Percentiles rank a stretch among this genome's conserved stretches.
Evolutionary conservation across 495 filamentous ascomycete species (phyloP).

Genomic region (Chaetomidium leptoderma): DNA sequence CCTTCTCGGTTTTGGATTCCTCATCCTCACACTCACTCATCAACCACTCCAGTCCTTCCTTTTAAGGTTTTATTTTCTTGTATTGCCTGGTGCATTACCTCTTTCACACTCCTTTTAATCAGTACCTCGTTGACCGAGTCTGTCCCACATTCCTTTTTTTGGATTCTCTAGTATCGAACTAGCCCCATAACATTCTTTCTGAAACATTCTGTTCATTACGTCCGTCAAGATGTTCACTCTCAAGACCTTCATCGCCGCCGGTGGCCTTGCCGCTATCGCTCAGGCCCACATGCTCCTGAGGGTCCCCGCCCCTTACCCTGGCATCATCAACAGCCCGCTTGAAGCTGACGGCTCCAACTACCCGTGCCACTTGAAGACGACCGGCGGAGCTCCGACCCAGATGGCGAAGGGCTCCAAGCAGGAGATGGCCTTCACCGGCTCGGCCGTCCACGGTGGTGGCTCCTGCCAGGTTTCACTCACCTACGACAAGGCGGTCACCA

Average conservation of each 20-base stretch:
- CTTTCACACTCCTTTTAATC: constrained; percentile 17
- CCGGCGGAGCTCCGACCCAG: constrained; percentile 40
- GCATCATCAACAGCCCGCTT: constrained; percentile 51
- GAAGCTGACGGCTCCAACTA: constrained; percentile 57
- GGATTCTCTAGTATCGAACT: constrained; percentile 13
- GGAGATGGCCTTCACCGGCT: constrained; percentile 51
- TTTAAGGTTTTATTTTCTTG: constrained; percentile 5
- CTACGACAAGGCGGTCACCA: constrained; percentile 59
- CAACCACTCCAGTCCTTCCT: constrained; percentile 20
- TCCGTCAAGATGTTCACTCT: constrained; percentile 39
- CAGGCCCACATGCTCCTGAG: constrained; percentile 69
- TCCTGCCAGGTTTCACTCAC: constrained; percentile 84
- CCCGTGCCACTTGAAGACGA: constrained; percentile 69
- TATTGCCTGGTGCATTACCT: constrained; percentile 21
- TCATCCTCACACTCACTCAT: constrained; percentile 19
- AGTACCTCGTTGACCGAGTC: constrained; percentile 18
- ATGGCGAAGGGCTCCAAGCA: constrained; percentile 54
- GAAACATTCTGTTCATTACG: neutral
- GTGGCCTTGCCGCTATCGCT: constrained; percentile 47
- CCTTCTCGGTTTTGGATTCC: neutral
- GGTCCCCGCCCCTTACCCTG: constrained; percentile 60
- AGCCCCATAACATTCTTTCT: constrained; percentile 2
- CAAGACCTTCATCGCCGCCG: constrained; percentile 32
- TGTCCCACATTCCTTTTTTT: constrained; percentile 13
- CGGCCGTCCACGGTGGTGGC: constrained; percentile 77